phyloP scores from a whole-genome alignment of 352 stramenopile species.

The Phytophthora melonis region DNA sequence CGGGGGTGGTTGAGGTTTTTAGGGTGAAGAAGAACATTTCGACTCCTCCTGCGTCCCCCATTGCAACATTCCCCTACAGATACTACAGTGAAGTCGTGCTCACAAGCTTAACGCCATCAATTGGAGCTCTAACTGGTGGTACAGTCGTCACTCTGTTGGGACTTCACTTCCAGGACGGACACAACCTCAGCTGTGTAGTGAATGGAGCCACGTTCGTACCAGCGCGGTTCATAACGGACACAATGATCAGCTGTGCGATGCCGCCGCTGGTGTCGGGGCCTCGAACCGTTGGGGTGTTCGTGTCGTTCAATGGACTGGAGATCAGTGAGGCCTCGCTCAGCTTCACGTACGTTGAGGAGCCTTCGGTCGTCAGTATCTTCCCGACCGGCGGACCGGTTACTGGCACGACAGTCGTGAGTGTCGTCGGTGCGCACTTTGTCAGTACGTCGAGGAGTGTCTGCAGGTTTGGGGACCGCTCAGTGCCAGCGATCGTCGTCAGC shows the following conservation, averaged over 20 bases:
- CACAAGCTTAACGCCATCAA: conserved; percentile 23
- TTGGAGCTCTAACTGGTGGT: conserved; percentile 37
- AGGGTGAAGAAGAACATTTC: conserved; percentile 5
- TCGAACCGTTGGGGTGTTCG: conserved; percentile 30
- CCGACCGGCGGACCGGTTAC: conserved; percentile 38
- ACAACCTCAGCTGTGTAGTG: conserved; percentile 46
- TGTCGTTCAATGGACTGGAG: conserved; percentile 51
- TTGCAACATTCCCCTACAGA: conserved; percentile 37
- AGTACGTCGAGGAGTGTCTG: conserved; percentile 37
- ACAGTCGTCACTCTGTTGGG: conserved; percentile 48
- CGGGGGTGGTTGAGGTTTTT: conserved; percentile 42
- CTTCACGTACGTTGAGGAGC: conserved; percentile 45
- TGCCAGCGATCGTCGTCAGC: conserved; percentile 47
- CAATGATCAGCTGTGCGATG: conserved; percentile 40
- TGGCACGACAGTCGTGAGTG: conserved; percentile 36
- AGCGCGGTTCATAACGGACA: conserved; percentile 40
- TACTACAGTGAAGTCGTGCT: conserved; percentile 47
- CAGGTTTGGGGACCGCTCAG: conserved; percentile 30
- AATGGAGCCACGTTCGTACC: conserved; percentile 28
- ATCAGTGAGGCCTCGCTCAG: conserved; percentile 28
- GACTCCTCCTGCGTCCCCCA: not conserved
- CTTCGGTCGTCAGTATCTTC: conserved; percentile 39
- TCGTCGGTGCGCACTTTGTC: conserved; percentile 43
- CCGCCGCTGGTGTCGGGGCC: conserved; percentile 24
- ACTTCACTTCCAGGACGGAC: conserved; percentile 38